phyloP scores from a whole-genome alignment of 169 alveolate genomes.

The Babesia ovis region DNA sequence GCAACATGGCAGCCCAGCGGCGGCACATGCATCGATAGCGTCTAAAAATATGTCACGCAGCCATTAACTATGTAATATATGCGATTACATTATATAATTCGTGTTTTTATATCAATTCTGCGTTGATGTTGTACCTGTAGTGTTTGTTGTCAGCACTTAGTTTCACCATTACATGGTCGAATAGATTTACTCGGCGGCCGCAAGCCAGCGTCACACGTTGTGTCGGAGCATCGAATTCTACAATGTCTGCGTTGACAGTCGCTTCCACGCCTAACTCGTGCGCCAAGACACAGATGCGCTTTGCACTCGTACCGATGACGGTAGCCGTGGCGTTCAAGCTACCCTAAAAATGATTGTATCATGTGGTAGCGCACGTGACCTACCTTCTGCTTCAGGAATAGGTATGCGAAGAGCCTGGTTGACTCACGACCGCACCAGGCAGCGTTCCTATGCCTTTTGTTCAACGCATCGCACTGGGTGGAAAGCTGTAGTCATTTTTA shows the following conservation, averaged over 20 bases:
- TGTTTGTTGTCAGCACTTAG: constrained; percentile 64
- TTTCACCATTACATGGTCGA: constrained; percentile 66
- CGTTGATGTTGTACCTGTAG: constrained; percentile 69
- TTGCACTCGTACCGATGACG: constrained; percentile 74
- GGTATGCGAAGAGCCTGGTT: constrained; percentile 85
- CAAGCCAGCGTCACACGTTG: constrained; percentile 44
- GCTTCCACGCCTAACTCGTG: constrained; percentile 51
- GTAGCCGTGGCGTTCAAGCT: constrained; percentile 58
- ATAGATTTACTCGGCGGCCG: constrained; percentile 52
- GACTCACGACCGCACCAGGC: constrained; percentile 92
- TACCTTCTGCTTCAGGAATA: constrained; percentile 83
- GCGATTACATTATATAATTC: background rate
- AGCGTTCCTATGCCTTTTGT: constrained; percentile 90
- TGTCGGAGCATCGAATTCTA: constrained; percentile 48
- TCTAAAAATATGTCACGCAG: background rate
- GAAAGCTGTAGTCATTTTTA: constrained; percentile 75
- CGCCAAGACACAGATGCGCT: constrained; percentile 66
- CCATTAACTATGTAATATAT: constrained; percentile 14
- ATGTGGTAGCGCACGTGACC: constrained; percentile 21
- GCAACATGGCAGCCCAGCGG: background rate
- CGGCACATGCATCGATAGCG: constrained; percentile 15
- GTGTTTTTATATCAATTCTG: constrained; percentile 49
- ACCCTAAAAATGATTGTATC: constrained; percentile 60
- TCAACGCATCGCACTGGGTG: constrained; percentile 88
- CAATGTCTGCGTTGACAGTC: constrained; percentile 52